Conservation (phyloP, 2,329 filamentous ascomycete species). For the Botrytis tulipae region DNA sequence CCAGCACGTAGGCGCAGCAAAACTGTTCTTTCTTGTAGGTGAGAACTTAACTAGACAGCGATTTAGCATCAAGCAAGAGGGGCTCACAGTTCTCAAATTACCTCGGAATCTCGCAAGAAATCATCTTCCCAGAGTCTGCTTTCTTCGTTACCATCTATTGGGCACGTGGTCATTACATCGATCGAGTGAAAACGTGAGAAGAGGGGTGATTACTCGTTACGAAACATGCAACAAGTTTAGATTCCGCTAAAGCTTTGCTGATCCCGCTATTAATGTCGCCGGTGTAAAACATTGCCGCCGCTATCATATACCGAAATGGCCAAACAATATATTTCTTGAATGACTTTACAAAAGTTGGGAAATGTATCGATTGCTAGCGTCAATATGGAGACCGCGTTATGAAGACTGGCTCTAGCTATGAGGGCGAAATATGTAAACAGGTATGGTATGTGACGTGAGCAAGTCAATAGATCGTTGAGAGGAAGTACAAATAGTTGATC, state of each 20-base stretch:
- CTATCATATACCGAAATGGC: neutral
- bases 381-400: neutral
- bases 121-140: constrained; percentile 72
- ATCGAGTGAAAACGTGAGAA: neutral
- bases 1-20: constrained; percentile 68
- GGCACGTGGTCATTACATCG: constrained; percentile 14
- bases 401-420: neutral
- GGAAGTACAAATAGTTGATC: neutral
- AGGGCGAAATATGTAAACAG: neutral
- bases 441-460: neutral
- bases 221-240: constrained; percentile 82
- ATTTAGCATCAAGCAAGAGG: neutral
- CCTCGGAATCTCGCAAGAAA: constrained; percentile 58
- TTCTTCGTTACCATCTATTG: constrained; percentile 65
- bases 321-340: neutral
- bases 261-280: constrained; percentile 82
- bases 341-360: neutral
- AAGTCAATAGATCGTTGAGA: neutral
- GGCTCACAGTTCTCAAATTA: constrained; percentile 40
- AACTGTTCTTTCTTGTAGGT: constrained; percentile 63
- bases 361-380: neutral
- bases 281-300: constrained; percentile 68
- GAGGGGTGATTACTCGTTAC: constrained; percentile 60
- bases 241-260: constrained; percentile 66
- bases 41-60: constrained; percentile 48